Evolutionary conservation across 805 yeast genomes (phyloP).

Genomic region (Zygoascus ofunaensis): DNA sequence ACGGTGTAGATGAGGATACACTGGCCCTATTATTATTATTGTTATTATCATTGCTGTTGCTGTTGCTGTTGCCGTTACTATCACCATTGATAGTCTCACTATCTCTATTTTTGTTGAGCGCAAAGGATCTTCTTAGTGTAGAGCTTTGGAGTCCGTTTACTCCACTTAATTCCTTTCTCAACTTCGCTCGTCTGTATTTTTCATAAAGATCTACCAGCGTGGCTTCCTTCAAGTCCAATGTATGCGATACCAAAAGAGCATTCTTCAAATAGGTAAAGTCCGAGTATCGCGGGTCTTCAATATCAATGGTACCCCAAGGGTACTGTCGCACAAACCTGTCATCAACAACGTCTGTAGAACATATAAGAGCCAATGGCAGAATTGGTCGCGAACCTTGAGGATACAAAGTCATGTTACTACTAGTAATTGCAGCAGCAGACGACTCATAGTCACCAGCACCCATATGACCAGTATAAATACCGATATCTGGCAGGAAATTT

Average conservation of each 20-base stretch:
- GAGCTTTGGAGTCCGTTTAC: not conserved
- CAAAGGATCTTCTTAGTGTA: not conserved
- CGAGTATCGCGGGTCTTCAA: slow-evolving; percentile 28
- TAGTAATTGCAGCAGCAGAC: not conserved
- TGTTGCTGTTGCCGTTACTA: no score
- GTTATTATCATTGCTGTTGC: not conserved
- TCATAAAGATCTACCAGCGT: slow-evolving; percentile 72
- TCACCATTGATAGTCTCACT: no score
- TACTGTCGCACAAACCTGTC: slow-evolving; percentile 41
- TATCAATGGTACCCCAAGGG: slow-evolving; percentile 52
- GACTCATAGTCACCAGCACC: not conserved
- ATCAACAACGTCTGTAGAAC: slow-evolving; percentile 36
- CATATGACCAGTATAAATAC: not conserved
- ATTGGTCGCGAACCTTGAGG: slow-evolving; percentile 33
- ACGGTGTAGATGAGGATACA: not conserved
- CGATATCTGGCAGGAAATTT: not conserved
- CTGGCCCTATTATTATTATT: not conserved
- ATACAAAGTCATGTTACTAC: slow-evolving; percentile 13
- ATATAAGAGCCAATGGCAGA: slow-evolving; percentile 56
- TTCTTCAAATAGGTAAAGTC: slow-evolving; percentile 40
- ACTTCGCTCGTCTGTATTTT: slow-evolving; percentile 66
- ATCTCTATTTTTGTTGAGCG: not conserved
- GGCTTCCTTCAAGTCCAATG: slow-evolving; percentile 70
- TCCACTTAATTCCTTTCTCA: slow-evolving; percentile 19
- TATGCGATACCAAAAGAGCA: slow-evolving; percentile 64